phyloP scores from a whole-genome alignment of 176 grass and related monocot genomes.

The Carex scoparia region DNA sequence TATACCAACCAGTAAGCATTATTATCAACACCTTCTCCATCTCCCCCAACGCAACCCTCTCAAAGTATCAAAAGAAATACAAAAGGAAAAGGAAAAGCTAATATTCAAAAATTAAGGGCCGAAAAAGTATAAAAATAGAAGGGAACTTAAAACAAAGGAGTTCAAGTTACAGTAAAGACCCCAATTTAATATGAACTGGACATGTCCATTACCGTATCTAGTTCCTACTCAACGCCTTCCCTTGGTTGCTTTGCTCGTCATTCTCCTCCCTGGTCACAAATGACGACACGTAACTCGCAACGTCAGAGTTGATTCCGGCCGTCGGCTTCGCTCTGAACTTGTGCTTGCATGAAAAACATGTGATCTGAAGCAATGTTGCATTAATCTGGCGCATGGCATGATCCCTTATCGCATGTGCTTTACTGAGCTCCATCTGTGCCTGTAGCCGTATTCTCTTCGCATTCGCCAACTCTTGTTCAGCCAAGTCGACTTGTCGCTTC shows the following conservation, averaged over 20 bases:
- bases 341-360: slow-evolving; percentile 70
- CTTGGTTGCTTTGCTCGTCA: slow-evolving; percentile 28
- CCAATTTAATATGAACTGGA: not conserved
- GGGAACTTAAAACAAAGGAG: not conserved
- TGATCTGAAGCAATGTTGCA: slow-evolving; percentile 60
- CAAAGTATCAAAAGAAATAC: slow-evolving; percentile 1
- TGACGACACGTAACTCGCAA: slow-evolving; percentile 66
- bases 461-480: slow-evolving; percentile 61
- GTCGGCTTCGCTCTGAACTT: slow-evolving; percentile 39
- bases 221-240: slow-evolving; percentile 11
- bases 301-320: slow-evolving; percentile 40
- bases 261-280: slow-evolving; percentile 51
- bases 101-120: slow-evolving; percentile 28
- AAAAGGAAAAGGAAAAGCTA: slow-evolving; percentile 11
- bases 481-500: slow-evolving; percentile 58
- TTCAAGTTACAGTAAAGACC: not conserved
- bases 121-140: not conserved
- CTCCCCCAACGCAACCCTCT: not conserved
- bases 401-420: slow-evolving; percentile 56
- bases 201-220: slow-evolving; percentile 38
- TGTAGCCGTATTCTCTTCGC: slow-evolving; percentile 62
- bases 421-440: slow-evolving; percentile 61
- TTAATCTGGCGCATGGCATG: slow-evolving; percentile 63
- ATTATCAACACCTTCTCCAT: slow-evolving; percentile 19
- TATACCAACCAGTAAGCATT: slow-evolving; percentile 22